phyloP scores from a whole-genome alignment of 2,329 filamentous ascomycete genomes.

The Fusarium piperis region DNA sequence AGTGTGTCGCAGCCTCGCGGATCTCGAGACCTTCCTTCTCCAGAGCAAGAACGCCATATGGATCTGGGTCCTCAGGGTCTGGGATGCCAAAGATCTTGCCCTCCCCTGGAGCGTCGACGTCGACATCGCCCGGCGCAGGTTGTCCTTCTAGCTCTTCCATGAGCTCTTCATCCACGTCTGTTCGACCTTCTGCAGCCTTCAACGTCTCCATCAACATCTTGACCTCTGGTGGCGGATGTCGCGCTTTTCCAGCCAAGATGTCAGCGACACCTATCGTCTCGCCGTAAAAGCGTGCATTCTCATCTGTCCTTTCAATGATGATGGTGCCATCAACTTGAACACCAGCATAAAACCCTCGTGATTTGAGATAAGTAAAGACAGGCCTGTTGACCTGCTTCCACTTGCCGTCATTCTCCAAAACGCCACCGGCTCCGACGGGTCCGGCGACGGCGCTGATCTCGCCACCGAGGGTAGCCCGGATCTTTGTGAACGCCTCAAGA shows the following conservation, averaged over 20 bases:
- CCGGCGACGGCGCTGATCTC: slow-evolving; percentile 80
- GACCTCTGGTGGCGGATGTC: slow-evolving; percentile 37
- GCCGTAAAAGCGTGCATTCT: slow-evolving; percentile 87
- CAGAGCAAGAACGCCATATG: slow-evolving; percentile 50
- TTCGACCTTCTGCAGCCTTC: slow-evolving; percentile 47
- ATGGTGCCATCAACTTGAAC: slow-evolving; percentile 88
- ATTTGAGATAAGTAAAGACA: slow-evolving; percentile 79
- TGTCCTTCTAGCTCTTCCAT: slow-evolving; percentile 49
- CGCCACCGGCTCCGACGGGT: slow-evolving; percentile 74
- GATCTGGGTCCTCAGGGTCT: slow-evolving; percentile 50
- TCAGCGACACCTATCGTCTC: slow-evolving; percentile 57
- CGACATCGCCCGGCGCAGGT: slow-evolving; percentile 49
- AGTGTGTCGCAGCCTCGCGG: slow-evolving; percentile 48
- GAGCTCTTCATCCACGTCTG: slow-evolving; percentile 45
- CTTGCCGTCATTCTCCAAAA: slow-evolving; percentile 68
- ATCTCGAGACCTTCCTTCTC: slow-evolving; percentile 50
- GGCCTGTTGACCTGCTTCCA: slow-evolving; percentile 62
- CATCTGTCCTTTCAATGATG: slow-evolving; percentile 82
- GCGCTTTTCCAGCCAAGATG: slow-evolving; percentile 58
- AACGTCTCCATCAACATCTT: slow-evolving; percentile 48
- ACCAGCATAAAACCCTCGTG: slow-evolving; percentile 85
- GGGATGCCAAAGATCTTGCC: slow-evolving; percentile 50
- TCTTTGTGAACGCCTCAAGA: slow-evolving; percentile 77
- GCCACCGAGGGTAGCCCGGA: slow-evolving; percentile 79
- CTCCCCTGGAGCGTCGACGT: slow-evolving; percentile 42